Evolutionary conservation across 75 land plant species (phyloP), one percentile per base, ranked within the genome.

Genomic region (Chamaecyparis obtusa): DNA sequence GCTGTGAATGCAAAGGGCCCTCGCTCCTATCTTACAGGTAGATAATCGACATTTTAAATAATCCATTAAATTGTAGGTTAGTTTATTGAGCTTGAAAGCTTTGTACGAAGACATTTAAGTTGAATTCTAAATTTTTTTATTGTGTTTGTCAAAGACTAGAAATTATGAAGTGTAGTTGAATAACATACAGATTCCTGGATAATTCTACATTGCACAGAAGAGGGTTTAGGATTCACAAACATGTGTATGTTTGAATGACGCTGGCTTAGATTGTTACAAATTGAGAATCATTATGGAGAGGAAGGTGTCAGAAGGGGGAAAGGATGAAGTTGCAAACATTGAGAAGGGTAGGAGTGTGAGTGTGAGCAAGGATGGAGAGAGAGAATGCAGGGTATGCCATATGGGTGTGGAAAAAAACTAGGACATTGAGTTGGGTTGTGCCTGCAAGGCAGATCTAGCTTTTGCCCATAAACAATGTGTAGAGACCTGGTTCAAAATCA

Each of bases 361-460:
- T n/a, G n/a, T n/a, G n/a, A n/a, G n/a, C n/a, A n/a, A n/a, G n/a
- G n/a, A n/a, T n/a, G 83, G 83, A 16, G 83, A 80, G 30, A 80
- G 83, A n/a, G 48, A 41, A 80, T 80, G 83, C 83, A 80, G 83
- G 83, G 83, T 80, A 11, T 80, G 83, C 3, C 83, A 80, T 27
- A 80, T 80, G 83, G 48, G 49, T 43, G 46, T 80, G 30, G 83
- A 80, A 27, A 80, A 80, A 44, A 80, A 80, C 83, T 49, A 80
- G 48, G 83, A 80, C 1, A 94, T 96, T 74, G 95, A 94, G 84
- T 88, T 96, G 86, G 98, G 97, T 35, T 71, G n/a, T n/a, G n/a
- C n/a, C n/a, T n/a, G n/a, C n/a, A n/a, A n/a, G n/a, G n/a, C n/a
- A n/a, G n/a, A n/a, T n/a, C n/a, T n/a, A n/a, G n/a, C n/a, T n/a